These are phyloP conservation scores for Kalmusia sp. DNA, from an alignment of 2,329 filamentous ascomycete species.

Conservation along the genomic window DNA sequence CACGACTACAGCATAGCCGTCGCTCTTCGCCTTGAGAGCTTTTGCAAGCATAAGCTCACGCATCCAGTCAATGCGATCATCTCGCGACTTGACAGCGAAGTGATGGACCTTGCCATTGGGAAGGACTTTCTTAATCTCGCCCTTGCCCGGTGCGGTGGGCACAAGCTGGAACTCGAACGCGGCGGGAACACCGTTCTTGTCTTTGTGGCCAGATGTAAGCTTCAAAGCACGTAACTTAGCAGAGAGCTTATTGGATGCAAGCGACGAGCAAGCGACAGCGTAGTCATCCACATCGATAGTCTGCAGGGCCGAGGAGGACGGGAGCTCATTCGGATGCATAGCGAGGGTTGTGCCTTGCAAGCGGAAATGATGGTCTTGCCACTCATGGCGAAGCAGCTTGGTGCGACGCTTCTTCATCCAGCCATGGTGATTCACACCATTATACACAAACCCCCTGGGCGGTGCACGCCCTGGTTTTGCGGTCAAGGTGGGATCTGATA, in stretches of 20 bases:
- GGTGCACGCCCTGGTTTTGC: constrained; percentile 38
- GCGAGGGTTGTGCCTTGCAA: constrained; percentile 69
- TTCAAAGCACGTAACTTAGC: constrained; percentile 84
- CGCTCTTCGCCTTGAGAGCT: constrained; percentile 81
- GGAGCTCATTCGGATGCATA: constrained; percentile 67
- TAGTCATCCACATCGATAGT: constrained; percentile 90
- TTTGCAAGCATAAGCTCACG: constrained; percentile 90
- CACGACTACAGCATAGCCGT: constrained; percentile 82
- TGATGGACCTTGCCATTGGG: constrained; percentile 80
- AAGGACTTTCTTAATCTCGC: constrained; percentile 46
- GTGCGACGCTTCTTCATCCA: constrained; percentile 96
- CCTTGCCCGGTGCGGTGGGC: constrained; percentile 64
- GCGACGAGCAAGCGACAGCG: constrained; percentile 81
- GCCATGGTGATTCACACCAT: constrained; percentile 74
- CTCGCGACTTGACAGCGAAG: constrained; percentile 85
- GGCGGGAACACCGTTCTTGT: constrained; percentile 64
- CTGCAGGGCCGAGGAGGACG: constrained; percentile 71
- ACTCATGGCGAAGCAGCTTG: constrained; percentile 87
- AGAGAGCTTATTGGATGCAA: constrained; percentile 81
- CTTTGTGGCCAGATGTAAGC: constrained; percentile 57
- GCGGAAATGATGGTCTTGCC: constrained; percentile 90
- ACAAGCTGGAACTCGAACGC: constrained; percentile 88
- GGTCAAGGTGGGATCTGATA: constrained; percentile 40
- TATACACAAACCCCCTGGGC: constrained; percentile 48
- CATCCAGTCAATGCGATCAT: constrained; percentile 98